Evolutionary conservation across 768 basidiomycete genomes (phyloP).

Genomic region (Tulasnella calospora): DNA sequence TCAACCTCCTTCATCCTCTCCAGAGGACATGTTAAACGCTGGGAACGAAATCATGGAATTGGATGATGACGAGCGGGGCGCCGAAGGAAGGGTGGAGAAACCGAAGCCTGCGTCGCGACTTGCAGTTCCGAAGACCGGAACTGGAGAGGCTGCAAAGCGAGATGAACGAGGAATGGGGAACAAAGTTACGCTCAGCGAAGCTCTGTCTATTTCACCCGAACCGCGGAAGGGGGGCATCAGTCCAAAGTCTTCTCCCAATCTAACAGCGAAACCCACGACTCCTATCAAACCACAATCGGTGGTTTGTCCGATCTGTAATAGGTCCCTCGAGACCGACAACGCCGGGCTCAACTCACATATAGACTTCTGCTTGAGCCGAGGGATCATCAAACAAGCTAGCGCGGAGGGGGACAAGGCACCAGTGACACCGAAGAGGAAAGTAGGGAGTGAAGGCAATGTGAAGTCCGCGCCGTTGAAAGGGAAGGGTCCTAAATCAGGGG

Average conservation of each 20-base stretch:
- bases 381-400: constrained; percentile 70
- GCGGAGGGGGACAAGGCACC: constrained; percentile 24
- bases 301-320: constrained; percentile 67
- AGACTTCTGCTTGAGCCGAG: constrained; percentile 80
- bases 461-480: neutral
- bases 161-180: no score
- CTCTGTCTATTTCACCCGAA: no score
- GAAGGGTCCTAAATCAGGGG: neutral
- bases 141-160: no score
- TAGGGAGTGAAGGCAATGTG: neutral
- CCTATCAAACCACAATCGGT: no score
- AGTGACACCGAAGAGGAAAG: neutral
- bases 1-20: constrained; percentile 9
- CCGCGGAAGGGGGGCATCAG: no score
- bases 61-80: neutral
- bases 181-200: no score
- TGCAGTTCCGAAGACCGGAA: no score
- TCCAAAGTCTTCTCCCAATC: no score
- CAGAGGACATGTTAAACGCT: no score
- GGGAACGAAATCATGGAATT: no score
- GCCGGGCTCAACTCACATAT: constrained; percentile 75
- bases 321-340: constrained; percentile 63
- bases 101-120: no score
- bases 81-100: neutral
- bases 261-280: no score